phyloP scores from a whole-genome alignment of 2,329 filamentous ascomycete genomes.

The Colletotrichum spaethianum region DNA sequence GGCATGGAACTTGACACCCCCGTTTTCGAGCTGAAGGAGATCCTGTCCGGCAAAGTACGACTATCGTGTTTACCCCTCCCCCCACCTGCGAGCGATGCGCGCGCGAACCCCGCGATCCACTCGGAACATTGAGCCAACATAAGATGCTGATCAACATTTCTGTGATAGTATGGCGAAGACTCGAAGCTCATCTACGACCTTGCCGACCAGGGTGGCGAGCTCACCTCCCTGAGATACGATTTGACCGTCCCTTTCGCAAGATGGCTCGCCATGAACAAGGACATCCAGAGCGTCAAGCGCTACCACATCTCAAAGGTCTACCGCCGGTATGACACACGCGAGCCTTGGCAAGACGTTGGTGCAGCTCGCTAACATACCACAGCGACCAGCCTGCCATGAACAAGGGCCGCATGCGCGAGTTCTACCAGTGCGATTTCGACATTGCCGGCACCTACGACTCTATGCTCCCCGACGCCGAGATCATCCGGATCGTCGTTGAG shows the following conservation, averaged over 20 bases:
- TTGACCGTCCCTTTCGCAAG: slow-evolving; percentile 92
- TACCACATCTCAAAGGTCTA: slow-evolving; percentile 95
- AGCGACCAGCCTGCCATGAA: slow-evolving; percentile 86
- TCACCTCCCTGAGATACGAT: slow-evolving; percentile 85
- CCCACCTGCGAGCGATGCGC: slow-evolving; percentile 7
- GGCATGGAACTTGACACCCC: slow-evolving; percentile 84
- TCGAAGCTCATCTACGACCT: slow-evolving; percentile 77
- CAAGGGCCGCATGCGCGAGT: slow-evolving; percentile 94
- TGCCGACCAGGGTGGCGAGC: slow-evolving; percentile 87
- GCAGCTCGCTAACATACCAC: slow-evolving; percentile 50
- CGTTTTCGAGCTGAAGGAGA: slow-evolving; percentile 90
- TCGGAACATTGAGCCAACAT: slow-evolving; percentile 3
- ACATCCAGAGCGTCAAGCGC: slow-evolving; percentile 87
- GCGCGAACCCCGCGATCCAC: slow-evolving; percentile 33
- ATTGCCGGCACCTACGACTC: slow-evolving; percentile 90
- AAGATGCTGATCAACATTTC: slow-evolving; percentile 10
- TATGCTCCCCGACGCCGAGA: slow-evolving; percentile 94
- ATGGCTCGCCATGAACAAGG: slow-evolving; percentile 92
- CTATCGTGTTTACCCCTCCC: slow-evolving; percentile 23
- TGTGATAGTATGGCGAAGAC: slow-evolving; percentile 75
- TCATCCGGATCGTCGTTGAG: slow-evolving; percentile 86
- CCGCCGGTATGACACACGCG: slow-evolving; percentile 46
- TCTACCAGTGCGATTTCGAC: slow-evolving; percentile 98
- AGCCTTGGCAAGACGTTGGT: neutral
- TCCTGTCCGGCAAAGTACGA: slow-evolving; percentile 80